Conservation (phyloP, 495 filamentous ascomycete genomes). For the Talaromyces adpressus region DNA sequence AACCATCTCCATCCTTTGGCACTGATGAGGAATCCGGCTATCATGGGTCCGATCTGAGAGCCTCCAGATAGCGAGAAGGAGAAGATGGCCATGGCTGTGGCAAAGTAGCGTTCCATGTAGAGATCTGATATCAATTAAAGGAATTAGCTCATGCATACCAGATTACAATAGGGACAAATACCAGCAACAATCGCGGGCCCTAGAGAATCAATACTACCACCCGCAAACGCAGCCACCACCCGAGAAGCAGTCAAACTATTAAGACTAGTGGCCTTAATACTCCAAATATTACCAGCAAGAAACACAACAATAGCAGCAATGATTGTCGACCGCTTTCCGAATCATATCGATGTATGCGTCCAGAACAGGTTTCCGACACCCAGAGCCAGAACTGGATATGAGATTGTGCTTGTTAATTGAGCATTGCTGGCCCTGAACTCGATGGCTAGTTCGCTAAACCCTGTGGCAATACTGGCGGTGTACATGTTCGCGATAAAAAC, state of each 20-base stretch:
- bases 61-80: slow-evolving; percentile 31
- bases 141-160: background rate
- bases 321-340: slow-evolving; percentile 38
- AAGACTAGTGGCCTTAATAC: slow-evolving; percentile 21
- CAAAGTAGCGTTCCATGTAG: slow-evolving; percentile 31
- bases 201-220: slow-evolving; percentile 28
- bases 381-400: slow-evolving; percentile 29
- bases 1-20: slow-evolving; percentile 29
- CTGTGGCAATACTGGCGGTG: slow-evolving; percentile 26
- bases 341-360: slow-evolving; percentile 43
- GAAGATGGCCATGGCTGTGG: slow-evolving; percentile 33
- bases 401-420: slow-evolving; percentile 21
- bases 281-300: slow-evolving; percentile 29
- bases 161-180: slow-evolving; percentile 5
- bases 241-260: slow-evolving; percentile 23
- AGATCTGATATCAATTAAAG: slow-evolving; percentile 17
- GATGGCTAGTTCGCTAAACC: slow-evolving; percentile 25
- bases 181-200: slow-evolving; percentile 32
- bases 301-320: slow-evolving; percentile 34
- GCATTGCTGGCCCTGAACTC: slow-evolving; percentile 21
- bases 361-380: slow-evolving; percentile 38
- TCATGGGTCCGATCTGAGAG: slow-evolving; percentile 24
- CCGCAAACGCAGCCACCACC: slow-evolving; percentile 28
- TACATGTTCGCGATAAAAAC: slow-evolving; percentile 37
- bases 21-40: slow-evolving; percentile 24